Evolutionary conservation across 2,329 filamentous ascomycete species (phyloP).

Genomic region (Colletotrichum trifolii): DNA sequence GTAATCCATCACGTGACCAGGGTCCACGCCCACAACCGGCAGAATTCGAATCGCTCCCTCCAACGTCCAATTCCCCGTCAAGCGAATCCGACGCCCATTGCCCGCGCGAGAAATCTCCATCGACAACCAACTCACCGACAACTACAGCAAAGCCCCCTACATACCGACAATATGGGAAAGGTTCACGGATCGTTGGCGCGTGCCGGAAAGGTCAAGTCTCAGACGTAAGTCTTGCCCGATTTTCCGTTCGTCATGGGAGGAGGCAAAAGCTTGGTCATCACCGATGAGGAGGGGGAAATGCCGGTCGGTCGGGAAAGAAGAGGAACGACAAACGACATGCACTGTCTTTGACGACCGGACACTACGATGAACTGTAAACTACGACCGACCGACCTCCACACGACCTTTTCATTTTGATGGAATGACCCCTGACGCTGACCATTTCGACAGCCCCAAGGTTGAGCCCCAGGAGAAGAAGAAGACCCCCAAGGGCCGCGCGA

Average conservation of each 20-base stretch:
- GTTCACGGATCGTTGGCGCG: conserved; percentile 92
- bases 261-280: conserved; percentile 22
- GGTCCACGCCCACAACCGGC: conserved; percentile 29
- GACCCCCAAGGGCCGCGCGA: conserved; percentile 94
- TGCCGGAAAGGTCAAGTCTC: conserved; percentile 98
- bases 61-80: conserved; percentile 5
- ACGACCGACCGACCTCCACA: conserved; percentile 4
- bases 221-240: conserved; percentile 64
- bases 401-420: neutral
- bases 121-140: conserved; percentile 36
- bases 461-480: conserved; percentile 96
- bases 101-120: conserved; percentile 24
- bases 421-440: conserved; percentile 25
- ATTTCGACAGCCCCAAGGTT: conserved; percentile 63
- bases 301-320: neutral
- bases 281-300: conserved; percentile 10
- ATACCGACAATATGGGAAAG: conserved; percentile 48
- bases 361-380: neutral
- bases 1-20: conserved; percentile 33
- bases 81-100: conserved; percentile 28
- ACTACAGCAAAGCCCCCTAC: conserved; percentile 37
- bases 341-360: neutral
- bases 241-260: neutral
- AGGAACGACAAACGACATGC: neutral
- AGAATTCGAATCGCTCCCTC: conserved; percentile 29